These are phyloP conservation scores for Triticum timopheevii DNA, from an alignment of 176 grass and related monocot species.

Conservation along the genomic window DNA sequence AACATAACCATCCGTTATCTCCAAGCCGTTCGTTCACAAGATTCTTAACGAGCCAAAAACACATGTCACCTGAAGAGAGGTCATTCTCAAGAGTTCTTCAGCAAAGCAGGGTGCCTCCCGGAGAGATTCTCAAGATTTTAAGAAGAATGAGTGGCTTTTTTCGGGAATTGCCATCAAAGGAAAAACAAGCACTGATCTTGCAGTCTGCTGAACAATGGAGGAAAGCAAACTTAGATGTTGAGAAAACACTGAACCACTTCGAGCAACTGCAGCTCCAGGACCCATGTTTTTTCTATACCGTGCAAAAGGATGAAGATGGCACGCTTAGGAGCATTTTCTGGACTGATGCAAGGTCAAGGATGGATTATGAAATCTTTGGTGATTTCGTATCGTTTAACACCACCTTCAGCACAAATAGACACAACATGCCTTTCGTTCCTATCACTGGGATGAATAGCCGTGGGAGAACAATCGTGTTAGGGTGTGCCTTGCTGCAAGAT, in stretches of 20 bases:
- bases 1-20: background rate
- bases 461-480: background rate
- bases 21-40: background rate
- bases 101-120: background rate
- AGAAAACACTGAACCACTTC: background rate
- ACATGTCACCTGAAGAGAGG: conserved; percentile 6
- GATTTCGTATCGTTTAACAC: conserved; percentile 20
- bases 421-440: background rate
- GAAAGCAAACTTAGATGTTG: background rate
- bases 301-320: background rate
- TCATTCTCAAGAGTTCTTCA: conserved; percentile 10
- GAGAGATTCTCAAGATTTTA: conserved; percentile 2
- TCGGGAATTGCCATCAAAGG: background rate
- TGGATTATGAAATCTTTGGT: conserved; percentile 10
- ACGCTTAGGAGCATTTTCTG: background rate
- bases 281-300: background rate
- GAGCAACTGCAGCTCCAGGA: background rate
- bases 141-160: background rate
- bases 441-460: conserved; percentile 27
- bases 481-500: background rate
- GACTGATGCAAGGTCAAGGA: background rate
- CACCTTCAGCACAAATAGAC: background rate
- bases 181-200: background rate
- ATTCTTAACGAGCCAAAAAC: background rate
- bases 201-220: background rate